These are phyloP conservation scores for Plantago elongata DNA, from an alignment of 257 asterid species.

Conservation along the genomic window DNA sequence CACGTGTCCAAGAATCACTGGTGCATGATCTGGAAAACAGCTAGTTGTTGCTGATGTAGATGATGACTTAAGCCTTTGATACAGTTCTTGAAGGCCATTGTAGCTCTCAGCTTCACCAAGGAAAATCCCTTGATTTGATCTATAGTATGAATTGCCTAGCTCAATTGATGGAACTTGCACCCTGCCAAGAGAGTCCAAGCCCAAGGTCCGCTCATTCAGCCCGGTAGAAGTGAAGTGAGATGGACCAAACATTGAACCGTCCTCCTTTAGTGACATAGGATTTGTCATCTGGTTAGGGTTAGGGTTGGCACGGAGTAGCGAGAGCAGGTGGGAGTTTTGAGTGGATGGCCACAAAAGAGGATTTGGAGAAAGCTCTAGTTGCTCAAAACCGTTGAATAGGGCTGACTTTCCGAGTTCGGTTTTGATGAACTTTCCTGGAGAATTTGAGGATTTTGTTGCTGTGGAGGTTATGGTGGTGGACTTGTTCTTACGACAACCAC, in stretches of 20 bases:
- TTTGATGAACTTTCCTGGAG: conserved; percentile 36
- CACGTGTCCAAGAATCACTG: conserved; percentile 30
- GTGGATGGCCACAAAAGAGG: conserved; percentile 44
- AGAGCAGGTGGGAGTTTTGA: conserved; percentile 48
- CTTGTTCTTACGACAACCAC: conserved; percentile 78
- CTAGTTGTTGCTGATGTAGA: conserved; percentile 40
- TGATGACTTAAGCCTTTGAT: conserved; percentile 50
- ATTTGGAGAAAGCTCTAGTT: conserved; percentile 25
- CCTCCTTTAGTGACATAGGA: conserved; percentile 31
- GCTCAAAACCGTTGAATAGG: conserved; percentile 36
- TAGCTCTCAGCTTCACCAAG: conserved; percentile 37
- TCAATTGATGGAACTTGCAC: conserved; percentile 27
- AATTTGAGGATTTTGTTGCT: conserved; percentile 6
- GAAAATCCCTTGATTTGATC: conserved; percentile 33
- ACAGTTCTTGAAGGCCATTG: conserved; percentile 55
- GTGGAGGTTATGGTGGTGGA: conserved; percentile 29
- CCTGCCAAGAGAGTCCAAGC: conserved; percentile 30
- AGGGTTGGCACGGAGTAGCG: conserved; percentile 43
- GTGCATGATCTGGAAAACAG: conserved; percentile 37
- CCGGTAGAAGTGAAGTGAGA: conserved; percentile 13
- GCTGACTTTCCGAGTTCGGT: conserved; percentile 32
- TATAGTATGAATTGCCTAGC: conserved; percentile 28
- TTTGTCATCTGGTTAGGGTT: conserved; percentile 19
- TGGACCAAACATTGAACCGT: conserved; percentile 25
- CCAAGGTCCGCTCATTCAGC: conserved; percentile 24